phyloP scores from a whole-genome alignment of 176 grass and related monocot species.

The Oropetium thomaeum region DNA sequence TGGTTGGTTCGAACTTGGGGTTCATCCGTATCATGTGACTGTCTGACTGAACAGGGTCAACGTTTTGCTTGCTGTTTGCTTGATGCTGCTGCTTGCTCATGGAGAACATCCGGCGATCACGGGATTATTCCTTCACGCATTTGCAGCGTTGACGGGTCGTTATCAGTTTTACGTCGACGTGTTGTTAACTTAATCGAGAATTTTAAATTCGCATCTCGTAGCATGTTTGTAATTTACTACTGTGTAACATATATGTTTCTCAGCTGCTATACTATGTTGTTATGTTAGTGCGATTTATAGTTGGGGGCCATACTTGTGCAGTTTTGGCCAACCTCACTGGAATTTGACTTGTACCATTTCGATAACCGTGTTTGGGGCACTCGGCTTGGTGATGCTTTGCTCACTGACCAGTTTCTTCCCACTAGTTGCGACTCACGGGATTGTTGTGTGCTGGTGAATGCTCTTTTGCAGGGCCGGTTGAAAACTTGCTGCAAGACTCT shows the following conservation, averaged over 20 bases:
- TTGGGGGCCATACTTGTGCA: no score
- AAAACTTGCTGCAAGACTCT: constrained; percentile 40
- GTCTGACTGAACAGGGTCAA: constrained; percentile 35
- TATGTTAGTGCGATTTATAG: no score
- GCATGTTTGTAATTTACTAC: not conserved
- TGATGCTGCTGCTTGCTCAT: not conserved
- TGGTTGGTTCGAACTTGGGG: not conserved
- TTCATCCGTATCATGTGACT: constrained; percentile 23
- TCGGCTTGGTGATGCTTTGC: not conserved
- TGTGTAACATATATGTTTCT: not conserved
- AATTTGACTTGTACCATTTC: not conserved
- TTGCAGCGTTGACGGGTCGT: constrained; percentile 4
- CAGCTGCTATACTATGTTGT: not conserved
- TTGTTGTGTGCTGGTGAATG: not conserved
- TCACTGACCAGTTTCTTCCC: not conserved
- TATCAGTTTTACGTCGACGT: not conserved
- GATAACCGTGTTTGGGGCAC: not conserved
- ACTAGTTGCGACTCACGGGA: not conserved
- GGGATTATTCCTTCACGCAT: not conserved
- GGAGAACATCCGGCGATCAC: not conserved
- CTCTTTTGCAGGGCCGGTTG: constrained; percentile 41
- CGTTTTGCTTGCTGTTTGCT: not conserved
- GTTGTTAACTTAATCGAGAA: not conserved
- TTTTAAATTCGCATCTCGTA: not conserved
- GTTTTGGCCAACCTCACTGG: not conserved